Conservation (phyloP, 495 filamentous ascomycete genomes). For the Xylaria curta region DNA sequence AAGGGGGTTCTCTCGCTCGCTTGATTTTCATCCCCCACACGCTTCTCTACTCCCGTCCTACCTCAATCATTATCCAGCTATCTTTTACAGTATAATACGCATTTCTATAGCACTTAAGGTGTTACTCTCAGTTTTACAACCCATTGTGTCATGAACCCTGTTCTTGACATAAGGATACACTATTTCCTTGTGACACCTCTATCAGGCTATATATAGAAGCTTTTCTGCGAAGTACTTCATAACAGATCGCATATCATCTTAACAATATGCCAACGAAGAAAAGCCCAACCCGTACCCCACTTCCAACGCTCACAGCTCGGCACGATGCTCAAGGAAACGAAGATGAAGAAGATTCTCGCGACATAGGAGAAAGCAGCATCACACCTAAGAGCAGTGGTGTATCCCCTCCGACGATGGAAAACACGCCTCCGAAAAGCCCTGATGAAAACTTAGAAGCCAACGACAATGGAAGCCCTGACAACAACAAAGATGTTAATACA, state of each 20-base stretch:
- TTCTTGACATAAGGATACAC: no score
- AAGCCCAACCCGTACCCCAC: neutral
- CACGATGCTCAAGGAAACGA: neutral
- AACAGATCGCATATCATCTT: neutral
- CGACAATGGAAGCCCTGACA: neutral
- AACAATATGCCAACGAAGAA: neutral
- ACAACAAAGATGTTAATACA: no score
- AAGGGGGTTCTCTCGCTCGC: neutral
- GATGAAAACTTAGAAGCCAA: neutral
- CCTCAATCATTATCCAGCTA: neutral
- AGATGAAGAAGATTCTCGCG: neutral
- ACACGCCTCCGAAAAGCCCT: neutral
- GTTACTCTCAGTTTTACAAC: neutral
- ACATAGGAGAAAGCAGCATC: neutral
- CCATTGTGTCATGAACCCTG: no score
- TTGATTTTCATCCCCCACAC: neutral
- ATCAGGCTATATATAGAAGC: neutral
- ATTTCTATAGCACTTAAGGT: neutral
- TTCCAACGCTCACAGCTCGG: neutral
- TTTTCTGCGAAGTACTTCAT: neutral
- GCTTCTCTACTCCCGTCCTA: neutral
- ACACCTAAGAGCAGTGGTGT: neutral
- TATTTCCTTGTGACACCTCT: no score
- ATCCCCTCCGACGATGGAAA: neutral
- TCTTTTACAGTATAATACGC: neutral